These are phyloP conservation scores for Penicilliopsis zonata DNA, from an alignment of 495 filamentous ascomycete genomes.

Conservation along the genomic window DNA sequence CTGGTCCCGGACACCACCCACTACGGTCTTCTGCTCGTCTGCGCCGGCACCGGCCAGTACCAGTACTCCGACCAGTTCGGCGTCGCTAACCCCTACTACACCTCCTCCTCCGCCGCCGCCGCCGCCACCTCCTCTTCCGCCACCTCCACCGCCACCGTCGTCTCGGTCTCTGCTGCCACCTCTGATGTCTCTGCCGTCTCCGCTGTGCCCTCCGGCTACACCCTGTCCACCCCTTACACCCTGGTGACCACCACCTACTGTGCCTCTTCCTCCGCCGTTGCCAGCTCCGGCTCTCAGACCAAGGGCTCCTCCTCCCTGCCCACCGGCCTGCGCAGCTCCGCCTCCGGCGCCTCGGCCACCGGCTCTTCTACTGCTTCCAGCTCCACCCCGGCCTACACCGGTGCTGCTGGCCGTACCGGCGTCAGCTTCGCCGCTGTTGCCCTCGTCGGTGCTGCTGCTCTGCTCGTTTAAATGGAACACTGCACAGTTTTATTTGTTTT, in stretches of 20 bases:
- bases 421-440: conserved; percentile 34
- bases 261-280: background rate
- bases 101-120: conserved; percentile 23
- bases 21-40: conserved; percentile 58
- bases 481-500: too few relatives aligned
- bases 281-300: conserved; percentile 6
- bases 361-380: conserved; percentile 15
- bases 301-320: conserved; percentile 12
- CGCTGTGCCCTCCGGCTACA: conserved; percentile 8
- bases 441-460: conserved; percentile 27
- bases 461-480: conserved; percentile 34
- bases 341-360: conserved; percentile 11
- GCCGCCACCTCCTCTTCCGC: conserved; percentile 12
- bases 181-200: conserved; percentile 7
- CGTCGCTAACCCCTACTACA: conserved; percentile 37
- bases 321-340: conserved; percentile 7
- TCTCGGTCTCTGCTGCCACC: conserved; percentile 6
- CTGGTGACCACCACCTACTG: conserved; percentile 9
- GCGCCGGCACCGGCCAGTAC: conserved; percentile 47
- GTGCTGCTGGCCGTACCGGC: conserved; percentile 35
- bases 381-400: conserved; percentile 24
- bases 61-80: conserved; percentile 64
- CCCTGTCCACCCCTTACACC: conserved; percentile 6
- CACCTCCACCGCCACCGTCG: conserved; percentile 7
- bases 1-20: conserved; percentile 39